Evolutionary conservation across 768 basidiomycete species (phyloP).

Genomic region (Naganishia vishniacii): DNA sequence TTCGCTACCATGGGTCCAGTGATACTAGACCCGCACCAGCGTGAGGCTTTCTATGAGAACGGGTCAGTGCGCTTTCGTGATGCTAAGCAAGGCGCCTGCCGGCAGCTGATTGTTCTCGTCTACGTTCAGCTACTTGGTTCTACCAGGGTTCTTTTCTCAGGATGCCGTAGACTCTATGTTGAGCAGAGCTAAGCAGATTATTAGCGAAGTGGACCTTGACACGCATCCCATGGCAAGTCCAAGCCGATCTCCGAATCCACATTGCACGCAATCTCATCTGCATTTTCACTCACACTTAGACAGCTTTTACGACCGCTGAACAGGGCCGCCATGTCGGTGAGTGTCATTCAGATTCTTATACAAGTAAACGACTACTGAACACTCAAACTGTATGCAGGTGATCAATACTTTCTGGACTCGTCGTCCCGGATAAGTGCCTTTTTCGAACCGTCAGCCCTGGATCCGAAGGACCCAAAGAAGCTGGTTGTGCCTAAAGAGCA

Average conservation of each 20-base stretch:
- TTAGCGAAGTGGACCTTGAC: constrained; percentile 70
- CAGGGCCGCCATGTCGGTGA: constrained; percentile 41
- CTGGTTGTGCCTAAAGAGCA: constrained; percentile 57
- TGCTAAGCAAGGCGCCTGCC: background rate
- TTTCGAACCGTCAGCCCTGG: constrained; percentile 81
- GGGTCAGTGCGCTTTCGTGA: background rate
- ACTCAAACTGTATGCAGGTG: constrained; percentile 61
- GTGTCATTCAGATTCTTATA: background rate
- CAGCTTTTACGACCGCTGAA: constrained; percentile 73
- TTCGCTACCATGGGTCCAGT: background rate
- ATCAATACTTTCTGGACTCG: constrained; percentile 85
- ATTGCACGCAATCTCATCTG: background rate
- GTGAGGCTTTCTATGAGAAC: constrained; percentile 5
- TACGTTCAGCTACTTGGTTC: constrained; percentile 64
- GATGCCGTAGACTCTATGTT: constrained; percentile 62
- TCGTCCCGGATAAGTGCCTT: constrained; percentile 95
- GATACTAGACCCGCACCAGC: background rate
- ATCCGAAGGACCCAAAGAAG: constrained; percentile 56
- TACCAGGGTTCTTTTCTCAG: constrained; percentile 66
- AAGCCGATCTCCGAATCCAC: background rate
- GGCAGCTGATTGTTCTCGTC: background rate
- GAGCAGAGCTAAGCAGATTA: constrained; percentile 63
- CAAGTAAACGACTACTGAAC: background rate
- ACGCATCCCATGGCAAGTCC: constrained; percentile 70
- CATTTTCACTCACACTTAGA: constrained; percentile 55